These are phyloP conservation scores for Lasiodiplodia hormozganensis DNA, from an alignment of 2,329 filamentous ascomycete species.

Conservation along the genomic window DNA sequence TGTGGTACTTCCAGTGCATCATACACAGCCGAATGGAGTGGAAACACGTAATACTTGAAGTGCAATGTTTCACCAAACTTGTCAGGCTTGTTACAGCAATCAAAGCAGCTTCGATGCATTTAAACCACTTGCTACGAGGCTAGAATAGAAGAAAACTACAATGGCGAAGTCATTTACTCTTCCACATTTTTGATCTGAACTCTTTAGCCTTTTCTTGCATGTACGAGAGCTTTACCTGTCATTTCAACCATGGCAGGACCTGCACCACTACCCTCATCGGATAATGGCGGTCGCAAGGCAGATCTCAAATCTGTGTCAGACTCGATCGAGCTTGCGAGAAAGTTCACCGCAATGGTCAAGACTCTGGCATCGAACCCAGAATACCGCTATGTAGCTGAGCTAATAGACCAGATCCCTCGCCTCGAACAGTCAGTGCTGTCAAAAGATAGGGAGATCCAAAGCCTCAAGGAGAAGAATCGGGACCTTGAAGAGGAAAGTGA, in stretches of 20 bases:
- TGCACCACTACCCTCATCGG: not conserved
- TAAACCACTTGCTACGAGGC: not conserved
- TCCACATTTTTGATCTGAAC: not conserved
- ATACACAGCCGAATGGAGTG: not conserved
- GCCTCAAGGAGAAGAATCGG: not conserved
- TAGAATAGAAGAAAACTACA: not conserved
- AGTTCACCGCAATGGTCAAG: not conserved
- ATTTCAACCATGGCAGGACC: not conserved
- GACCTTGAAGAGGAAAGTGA: not conserved
- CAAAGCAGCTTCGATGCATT: not conserved
- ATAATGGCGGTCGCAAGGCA: not conserved
- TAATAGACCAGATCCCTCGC: conserved; percentile 3
- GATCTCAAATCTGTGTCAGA: not conserved
- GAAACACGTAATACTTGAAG: not conserved
- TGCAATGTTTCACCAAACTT: not conserved
- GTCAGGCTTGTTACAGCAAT: no score
- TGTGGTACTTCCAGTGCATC: not conserved
- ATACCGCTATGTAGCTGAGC: not conserved
- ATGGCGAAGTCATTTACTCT: not conserved
- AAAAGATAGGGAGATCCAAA: not conserved
- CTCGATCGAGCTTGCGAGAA: not conserved
- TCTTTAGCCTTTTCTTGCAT: not conserved
- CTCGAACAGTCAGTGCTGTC: not conserved
- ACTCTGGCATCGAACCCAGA: not conserved
- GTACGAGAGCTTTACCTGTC: not conserved